A percentile compares a stretch with the other conserved stretches of the same genome.
phyloP scores from a whole-genome alignment of 257 asterid genomes.

The Nicotiana attenuata region DNA sequence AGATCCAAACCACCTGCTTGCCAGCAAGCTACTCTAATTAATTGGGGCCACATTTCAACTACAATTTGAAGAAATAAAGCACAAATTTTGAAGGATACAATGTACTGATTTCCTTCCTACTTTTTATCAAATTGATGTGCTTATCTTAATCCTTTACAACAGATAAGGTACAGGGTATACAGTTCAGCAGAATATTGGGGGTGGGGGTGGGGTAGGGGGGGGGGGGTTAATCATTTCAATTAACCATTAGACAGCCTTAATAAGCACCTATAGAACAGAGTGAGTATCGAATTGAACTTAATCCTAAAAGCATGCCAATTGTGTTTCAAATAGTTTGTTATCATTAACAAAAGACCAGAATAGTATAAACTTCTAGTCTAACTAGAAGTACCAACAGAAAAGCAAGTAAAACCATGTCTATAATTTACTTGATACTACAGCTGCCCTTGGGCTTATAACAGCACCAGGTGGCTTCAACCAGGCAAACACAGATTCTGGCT shows the following conservation, averaged over 20 bases:
- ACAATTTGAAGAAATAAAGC: neutral
- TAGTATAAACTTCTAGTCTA: neutral
- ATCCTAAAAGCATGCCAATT: neutral
- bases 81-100: neutral
- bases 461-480: constrained; percentile 9
- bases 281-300: neutral
- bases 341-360: neutral
- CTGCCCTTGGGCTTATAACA: neutral
- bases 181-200: too few species aligned
- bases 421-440: neutral
- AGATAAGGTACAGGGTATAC: neutral
- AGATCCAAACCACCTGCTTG: neutral
- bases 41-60: neutral
- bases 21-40: neutral
- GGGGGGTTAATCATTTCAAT: too few species aligned
- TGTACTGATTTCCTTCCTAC: neutral
- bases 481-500: neutral
- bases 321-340: neutral
- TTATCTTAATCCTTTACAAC: too few species aligned
- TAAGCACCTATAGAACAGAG: neutral
- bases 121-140: too few species aligned
- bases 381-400: neutral
- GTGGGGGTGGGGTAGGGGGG: too few species aligned
- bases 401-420: constrained; percentile 5
- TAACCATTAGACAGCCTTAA: too few species aligned